Conservation (phyloP, 345 rosid species). For the Isatis tinctoria region DNA sequence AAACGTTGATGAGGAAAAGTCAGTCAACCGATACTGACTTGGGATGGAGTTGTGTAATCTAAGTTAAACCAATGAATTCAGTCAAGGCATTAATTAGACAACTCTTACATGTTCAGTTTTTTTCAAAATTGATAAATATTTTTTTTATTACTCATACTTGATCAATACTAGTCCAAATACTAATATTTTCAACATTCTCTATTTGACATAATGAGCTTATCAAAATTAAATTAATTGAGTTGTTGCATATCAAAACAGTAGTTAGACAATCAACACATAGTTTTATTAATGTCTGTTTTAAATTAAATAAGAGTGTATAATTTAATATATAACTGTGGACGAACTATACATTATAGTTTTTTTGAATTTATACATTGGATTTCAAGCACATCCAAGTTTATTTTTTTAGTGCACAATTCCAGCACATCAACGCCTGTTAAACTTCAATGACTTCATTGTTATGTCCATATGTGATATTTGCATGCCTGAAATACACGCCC, state of each 20-base stretch:
- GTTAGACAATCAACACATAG: background rate
- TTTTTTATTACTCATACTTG: too few relatives aligned
- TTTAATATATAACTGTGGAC: background rate
- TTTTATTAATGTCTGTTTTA: background rate
- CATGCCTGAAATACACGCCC: too few relatives aligned
- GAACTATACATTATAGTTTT: background rate
- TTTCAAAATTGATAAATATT: background rate
- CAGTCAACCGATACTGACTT: background rate
- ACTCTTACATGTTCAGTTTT: background rate
- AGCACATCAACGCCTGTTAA: too few relatives aligned
- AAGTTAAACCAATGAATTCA: background rate
- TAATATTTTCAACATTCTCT: background rate
- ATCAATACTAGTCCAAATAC: background rate
- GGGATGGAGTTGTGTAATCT: background rate
- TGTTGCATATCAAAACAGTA: background rate
- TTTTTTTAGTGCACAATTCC: too few relatives aligned
- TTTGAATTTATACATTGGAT: background rate
- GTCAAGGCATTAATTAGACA: background rate
- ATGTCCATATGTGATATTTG: too few relatives aligned
- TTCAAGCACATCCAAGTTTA: slow-evolving; percentile 1
- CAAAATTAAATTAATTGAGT: background rate
- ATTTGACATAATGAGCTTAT: background rate
- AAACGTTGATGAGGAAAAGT: background rate
- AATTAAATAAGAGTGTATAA: background rate
- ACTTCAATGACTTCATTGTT: too few relatives aligned